Evolutionary conservation across 1,284 basidiomycete species (phyloP).

Genomic region (Schizopora paradoxa): DNA sequence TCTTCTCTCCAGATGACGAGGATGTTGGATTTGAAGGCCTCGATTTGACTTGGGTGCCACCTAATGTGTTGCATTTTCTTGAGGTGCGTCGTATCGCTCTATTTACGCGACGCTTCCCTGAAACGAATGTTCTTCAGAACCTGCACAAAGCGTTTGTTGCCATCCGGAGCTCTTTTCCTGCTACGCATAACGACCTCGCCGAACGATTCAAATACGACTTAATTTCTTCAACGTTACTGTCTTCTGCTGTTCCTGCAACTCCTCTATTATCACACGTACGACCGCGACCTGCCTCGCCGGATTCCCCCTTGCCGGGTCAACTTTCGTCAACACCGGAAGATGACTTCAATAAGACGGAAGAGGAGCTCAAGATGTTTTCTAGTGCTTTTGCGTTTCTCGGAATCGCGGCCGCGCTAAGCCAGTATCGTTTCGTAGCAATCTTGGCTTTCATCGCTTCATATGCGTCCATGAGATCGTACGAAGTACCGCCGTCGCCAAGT

Average conservation of each 20-base stretch:
- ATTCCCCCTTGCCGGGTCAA: conserved; percentile 40
- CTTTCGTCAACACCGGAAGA: conserved; percentile 22
- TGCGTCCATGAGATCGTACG: too few relatives aligned
- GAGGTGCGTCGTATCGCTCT: conserved; percentile 8
- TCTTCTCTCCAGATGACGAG: conserved; percentile 43
- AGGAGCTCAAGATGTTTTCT: conserved; percentile 14
- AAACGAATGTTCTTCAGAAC: conserved; percentile 31
- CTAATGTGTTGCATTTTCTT: too few relatives aligned
- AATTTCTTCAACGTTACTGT: conserved; percentile 75
- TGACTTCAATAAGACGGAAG: conserved; percentile 6
- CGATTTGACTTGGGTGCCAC: conserved; percentile 19
- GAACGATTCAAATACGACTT: conserved; percentile 82
- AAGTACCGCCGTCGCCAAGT: too few relatives aligned
- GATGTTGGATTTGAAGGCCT: conserved; percentile 34
- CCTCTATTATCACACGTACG: conserved; percentile 27
- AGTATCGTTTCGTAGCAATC: conserved; percentile 8
- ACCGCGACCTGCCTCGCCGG: conserved; percentile 26
- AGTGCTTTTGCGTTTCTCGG: conserved; percentile 15
- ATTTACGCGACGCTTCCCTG: conserved; percentile 17
- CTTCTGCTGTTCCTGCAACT: conserved; percentile 37
- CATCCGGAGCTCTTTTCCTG: conserved; percentile 17
- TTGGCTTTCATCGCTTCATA: conserved; percentile 12
- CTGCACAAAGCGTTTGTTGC: conserved; percentile 23
- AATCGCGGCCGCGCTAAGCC: conserved; percentile 10
- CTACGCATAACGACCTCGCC: conserved; percentile 41